These are phyloP conservation scores for Paecilomyces sp. DNA, from an alignment of 2,329 filamentous ascomycete genomes.

Conservation along the genomic window DNA sequence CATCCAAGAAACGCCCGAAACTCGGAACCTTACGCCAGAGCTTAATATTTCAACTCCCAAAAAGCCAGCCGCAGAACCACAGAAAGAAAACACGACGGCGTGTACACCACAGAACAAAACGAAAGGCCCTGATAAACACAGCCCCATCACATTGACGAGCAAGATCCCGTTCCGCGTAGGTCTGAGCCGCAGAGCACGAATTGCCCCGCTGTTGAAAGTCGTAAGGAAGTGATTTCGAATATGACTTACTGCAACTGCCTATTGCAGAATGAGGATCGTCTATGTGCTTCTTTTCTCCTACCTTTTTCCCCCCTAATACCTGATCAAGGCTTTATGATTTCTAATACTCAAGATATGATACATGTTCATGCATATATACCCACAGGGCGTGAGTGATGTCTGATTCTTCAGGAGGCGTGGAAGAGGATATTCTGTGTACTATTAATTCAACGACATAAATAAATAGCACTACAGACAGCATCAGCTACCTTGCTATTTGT, in stretches of 20 bases:
- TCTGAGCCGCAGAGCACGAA: constrained; percentile 41
- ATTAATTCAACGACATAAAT: not conserved
- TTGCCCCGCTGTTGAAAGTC: constrained; percentile 42
- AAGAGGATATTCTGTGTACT: not conserved
- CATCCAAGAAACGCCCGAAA: not conserved
- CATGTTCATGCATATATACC: not conserved
- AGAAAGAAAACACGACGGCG: not conserved
- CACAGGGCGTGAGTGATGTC: not conserved
- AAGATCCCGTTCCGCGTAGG: constrained; percentile 41
- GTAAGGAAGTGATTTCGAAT: constrained; percentile 29
- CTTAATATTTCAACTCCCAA: not conserved
- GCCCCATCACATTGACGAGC: constrained; percentile 30
- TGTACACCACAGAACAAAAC: not conserved
- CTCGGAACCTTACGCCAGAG: not conserved
- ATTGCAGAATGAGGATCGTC: not conserved
- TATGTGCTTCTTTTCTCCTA: not conserved
- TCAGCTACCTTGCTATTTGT: too few species aligned
- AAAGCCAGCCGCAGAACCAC: not conserved
- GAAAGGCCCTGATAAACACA: constrained; percentile 32
- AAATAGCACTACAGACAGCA: not conserved
- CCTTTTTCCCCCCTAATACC: too few species aligned
- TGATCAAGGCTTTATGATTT: not conserved
- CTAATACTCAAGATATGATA: not conserved
- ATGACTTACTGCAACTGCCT: not conserved
- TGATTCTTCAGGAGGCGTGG: not conserved